Conservation (phyloP, 208 protist species). For the Trypanosoma conorhini region DNA sequence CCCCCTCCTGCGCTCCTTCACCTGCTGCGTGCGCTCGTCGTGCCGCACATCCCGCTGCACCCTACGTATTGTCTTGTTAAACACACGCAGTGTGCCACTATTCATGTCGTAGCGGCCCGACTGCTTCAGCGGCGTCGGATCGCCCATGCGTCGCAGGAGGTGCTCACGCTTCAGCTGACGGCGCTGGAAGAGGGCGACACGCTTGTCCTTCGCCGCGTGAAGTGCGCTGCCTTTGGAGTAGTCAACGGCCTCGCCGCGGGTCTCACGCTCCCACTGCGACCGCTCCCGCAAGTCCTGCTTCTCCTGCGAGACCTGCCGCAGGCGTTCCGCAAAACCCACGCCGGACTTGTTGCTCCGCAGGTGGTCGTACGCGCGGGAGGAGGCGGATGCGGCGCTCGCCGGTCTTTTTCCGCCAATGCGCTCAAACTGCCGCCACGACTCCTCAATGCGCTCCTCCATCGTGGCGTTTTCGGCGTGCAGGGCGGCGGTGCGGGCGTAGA, state of each 20-base stretch:
- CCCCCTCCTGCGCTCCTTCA: slow-evolving; percentile 56
- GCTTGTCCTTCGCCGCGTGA: slow-evolving; percentile 73
- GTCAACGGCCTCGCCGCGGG: slow-evolving; percentile 78
- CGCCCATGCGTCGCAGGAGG: slow-evolving; percentile 71
- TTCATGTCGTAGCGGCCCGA: slow-evolving; percentile 70
- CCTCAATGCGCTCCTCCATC: slow-evolving; percentile 90
- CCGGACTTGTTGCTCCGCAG: slow-evolving; percentile 55
- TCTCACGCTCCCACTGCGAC: slow-evolving; percentile 62
- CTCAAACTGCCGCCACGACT: slow-evolving; percentile 82
- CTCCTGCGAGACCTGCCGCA: slow-evolving; percentile 49
- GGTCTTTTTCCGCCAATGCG: slow-evolving; percentile 77
- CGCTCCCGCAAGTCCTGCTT: slow-evolving; percentile 65
- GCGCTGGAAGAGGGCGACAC: slow-evolving; percentile 63
- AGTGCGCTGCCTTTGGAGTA: slow-evolving; percentile 72
- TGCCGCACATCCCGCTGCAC: slow-evolving; percentile 75
- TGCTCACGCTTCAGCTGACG: slow-evolving; percentile 77
- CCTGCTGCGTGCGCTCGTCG: slow-evolving; percentile 53
- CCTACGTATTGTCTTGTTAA: slow-evolving; percentile 83
- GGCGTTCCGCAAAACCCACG: slow-evolving; percentile 66
- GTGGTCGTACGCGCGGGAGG: slow-evolving; percentile 20
- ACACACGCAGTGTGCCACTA: slow-evolving; percentile 69
- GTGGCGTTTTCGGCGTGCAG: slow-evolving; percentile 71
- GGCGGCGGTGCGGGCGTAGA: slow-evolving; percentile 77
- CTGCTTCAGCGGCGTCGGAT: slow-evolving; percentile 85
- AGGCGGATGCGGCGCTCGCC: slow-evolving; percentile 23